Base-by-base conservation (phyloP, 1,284 basidiomycete genomes). In the Cutaneotrichosporon sp. region DNA sequence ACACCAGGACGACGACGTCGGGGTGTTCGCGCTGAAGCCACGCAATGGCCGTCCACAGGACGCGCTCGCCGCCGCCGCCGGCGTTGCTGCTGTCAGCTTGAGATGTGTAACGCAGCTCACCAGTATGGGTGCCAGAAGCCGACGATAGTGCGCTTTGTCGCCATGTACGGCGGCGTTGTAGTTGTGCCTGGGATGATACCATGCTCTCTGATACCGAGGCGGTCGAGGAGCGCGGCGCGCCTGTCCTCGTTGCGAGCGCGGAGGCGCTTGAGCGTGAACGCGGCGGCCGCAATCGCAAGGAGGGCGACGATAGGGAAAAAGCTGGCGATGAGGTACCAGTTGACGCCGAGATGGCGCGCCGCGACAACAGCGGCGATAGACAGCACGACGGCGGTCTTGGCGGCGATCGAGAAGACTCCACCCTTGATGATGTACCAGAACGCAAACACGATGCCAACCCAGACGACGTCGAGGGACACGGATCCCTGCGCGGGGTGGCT, bases 111-210 rank as follows among this genome's bases (percentile, higher is more conserved):
- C 8, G 0, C 14, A 9, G 33, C 83, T 77, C 65, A 92, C 90
- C 91, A 96, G 74, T 92, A 97, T 0, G 93, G 93, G 75, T 97
- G 93, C 72, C 96, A 93, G 76, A 97, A 90, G 0, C 89, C 93
- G 12, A 92, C 79, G 7, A 90, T 57, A 2, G 64, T 54, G n/a
- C 67, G 68, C 33, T 56, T 62, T 3, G 60, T 59, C 4, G 60
- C 63, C 39, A 58, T 53, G n/a, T 30, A 53, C 2, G 68, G 72
- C 17, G 70, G 58, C 38, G 36, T 52, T 2, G 54, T 62, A 1
- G 49, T 47, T 2, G 70, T 69, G 13, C 67, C 68, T 0, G 64
- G 64, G 1, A 72, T 45, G 4, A 68, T 54, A 0, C 48, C 54
- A 22, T 64, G 42, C 49, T 70, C 67, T 4, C 59, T 54, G 37